phyloP scores from a whole-genome alignment of 2,329 filamentous ascomycete species.

The Neonectria ditissima region DNA sequence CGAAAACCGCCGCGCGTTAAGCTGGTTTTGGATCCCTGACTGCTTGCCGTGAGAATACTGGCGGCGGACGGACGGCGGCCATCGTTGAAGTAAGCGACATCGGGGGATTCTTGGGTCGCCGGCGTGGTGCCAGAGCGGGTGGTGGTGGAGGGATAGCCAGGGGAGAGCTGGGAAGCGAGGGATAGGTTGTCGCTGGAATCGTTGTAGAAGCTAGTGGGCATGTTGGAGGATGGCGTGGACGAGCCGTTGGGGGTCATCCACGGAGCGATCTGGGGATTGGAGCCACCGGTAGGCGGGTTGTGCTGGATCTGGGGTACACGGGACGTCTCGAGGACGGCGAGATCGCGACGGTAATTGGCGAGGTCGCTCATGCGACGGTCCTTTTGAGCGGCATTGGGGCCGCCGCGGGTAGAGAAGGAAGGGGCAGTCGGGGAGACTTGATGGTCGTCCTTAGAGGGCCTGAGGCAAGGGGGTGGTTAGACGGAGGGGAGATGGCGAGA shows the following conservation, averaged over 20 bases:
- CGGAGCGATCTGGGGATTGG: slow-evolving; percentile 66
- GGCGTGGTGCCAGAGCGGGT: slow-evolving; percentile 46
- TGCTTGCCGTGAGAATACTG: slow-evolving; percentile 83
- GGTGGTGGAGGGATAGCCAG: slow-evolving; percentile 68
- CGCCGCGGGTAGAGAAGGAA: slow-evolving; percentile 56
- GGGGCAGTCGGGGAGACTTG: slow-evolving; percentile 64
- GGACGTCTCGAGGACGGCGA: slow-evolving; percentile 74
- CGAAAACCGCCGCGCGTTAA: slow-evolving; percentile 78
- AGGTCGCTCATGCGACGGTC: slow-evolving; percentile 72
- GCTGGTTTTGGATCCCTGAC: slow-evolving; percentile 82
- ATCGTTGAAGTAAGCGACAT: slow-evolving; percentile 72
- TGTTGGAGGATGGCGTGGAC: slow-evolving; percentile 52
- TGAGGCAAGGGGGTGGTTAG: slow-evolving; percentile 40
- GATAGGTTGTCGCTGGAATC: slow-evolving; percentile 79
- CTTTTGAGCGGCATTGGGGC: slow-evolving; percentile 57
- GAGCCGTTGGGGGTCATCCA: slow-evolving; percentile 65
- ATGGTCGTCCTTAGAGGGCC: slow-evolving; percentile 52
- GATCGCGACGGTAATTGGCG: slow-evolving; percentile 77
- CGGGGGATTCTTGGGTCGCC: slow-evolving; percentile 71
- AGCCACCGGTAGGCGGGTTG: slow-evolving; percentile 61
- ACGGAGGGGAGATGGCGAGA: slow-evolving; percentile 15
- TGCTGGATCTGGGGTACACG: slow-evolving; percentile 70
- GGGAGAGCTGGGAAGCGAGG: slow-evolving; percentile 74
- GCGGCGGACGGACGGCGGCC: slow-evolving; percentile 88
- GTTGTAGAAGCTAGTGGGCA: slow-evolving; percentile 75